Evolutionary conservation across 73 alveolate species (phyloP), one percentile per base, ranked within the genome.

Genomic region (Paramecium caudatum): DNA sequence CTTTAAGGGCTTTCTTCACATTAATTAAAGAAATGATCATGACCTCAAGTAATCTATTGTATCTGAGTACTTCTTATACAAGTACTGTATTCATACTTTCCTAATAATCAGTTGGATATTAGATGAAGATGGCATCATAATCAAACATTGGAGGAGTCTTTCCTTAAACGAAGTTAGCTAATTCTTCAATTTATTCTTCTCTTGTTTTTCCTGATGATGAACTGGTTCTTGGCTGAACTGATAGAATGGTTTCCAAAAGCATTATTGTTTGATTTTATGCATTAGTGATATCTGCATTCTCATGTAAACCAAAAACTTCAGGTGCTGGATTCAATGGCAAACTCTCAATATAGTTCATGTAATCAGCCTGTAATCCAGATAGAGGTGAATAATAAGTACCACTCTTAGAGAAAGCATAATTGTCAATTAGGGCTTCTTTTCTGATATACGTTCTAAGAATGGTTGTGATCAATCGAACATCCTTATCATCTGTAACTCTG

Each of bases 401-500:
- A 82, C 96, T 91, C 49, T 95, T 93, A 37, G 99, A 98, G 94
- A 98, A 99, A 91, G 95, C 93, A 93, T 96, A 97, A 96, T 48
- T 36, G 19, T 96, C 98, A 82, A 91, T 93, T 61, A 99, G 92
- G 17, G 97, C 95, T 17, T 95, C 95, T 23, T 99, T 98, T 47
- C 95, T 94, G 50, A 98, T 94, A 94, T 98, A 99, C 46, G 99
- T 98, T 43, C 94, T 96, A 86, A 99, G 91, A 63, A 98, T 98
- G 46, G 99, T 98, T 90, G 87, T 96, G 39, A 96, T 96, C 87
- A 97, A 92, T 83, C 99, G 92, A 82, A 99, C 95, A 90, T 97
- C 99, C 91, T 98, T 97, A 88, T 98, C 99, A 85, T 99, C 99
- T 3, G 99, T 99, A n/a, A 99, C 99, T 74, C 99, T 96, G 3